phyloP scores from a whole-genome alignment of 805 yeast genomes.

The Candida corydali region DNA sequence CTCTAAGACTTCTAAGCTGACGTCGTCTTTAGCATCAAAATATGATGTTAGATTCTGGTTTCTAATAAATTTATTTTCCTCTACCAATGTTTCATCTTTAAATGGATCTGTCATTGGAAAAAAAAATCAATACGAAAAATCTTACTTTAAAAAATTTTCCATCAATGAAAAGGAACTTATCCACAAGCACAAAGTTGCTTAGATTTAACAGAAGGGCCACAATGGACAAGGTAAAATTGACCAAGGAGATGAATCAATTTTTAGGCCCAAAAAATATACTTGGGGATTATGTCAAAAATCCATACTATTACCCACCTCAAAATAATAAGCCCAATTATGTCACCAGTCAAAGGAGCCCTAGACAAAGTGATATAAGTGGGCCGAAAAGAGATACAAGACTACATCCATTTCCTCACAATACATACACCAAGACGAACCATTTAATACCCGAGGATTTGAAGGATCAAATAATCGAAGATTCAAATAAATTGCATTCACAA shows the following conservation, averaged over 20 bases:
- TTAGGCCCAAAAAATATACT: constrained; percentile 76
- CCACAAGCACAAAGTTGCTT: constrained; percentile 1
- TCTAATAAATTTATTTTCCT: constrained; percentile 2
- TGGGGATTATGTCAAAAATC: constrained; percentile 77
- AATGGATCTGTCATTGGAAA: constrained; percentile 11
- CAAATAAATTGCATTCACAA: constrained; percentile 57
- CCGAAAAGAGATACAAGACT: constrained; percentile 29
- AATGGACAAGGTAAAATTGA: constrained; percentile 3
- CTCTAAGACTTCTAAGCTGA: constrained; percentile 49
- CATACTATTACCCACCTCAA: constrained; percentile 63
- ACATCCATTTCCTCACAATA: constrained; percentile 81
- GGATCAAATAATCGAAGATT: constrained; percentile 53
- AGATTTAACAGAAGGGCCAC: constrained; percentile 7
- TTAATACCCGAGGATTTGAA: constrained; percentile 58
- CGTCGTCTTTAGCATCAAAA: constrained; percentile 29
- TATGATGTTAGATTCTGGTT: constrained; percentile 4
- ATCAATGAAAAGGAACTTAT: constrained; percentile 12
- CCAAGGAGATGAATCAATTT: constrained; percentile 22
- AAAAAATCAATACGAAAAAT: constrained; percentile 14
- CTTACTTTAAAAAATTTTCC: constrained; percentile 32
- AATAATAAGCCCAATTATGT: constrained; percentile 72
- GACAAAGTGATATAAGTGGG: constrained; percentile 16
- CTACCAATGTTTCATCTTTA: constrained; percentile 11
- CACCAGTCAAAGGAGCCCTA: constrained; percentile 45
- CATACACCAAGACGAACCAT: constrained; percentile 62